Evolutionary conservation across 2,329 filamentous ascomycete genomes (phyloP), one percentile per base, ranked within the genome.

Genomic region (Thermoascus crustaceus): DNA sequence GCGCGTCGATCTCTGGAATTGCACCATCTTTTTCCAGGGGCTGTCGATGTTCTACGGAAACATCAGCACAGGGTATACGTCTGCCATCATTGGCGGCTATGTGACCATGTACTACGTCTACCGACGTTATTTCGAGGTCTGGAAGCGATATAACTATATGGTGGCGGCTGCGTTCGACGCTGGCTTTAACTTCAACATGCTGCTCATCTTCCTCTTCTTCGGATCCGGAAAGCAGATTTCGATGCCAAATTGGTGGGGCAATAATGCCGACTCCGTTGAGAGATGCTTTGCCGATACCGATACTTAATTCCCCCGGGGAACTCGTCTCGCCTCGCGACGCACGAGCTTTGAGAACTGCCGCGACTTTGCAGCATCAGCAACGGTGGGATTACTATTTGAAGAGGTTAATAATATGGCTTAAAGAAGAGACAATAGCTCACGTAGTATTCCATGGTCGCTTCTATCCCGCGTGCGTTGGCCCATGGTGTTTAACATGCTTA

Each of bases 161-260:
- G 52, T 78, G 10, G 75, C 73, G 0, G 75, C 75, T 1, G 75
- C 75, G 1, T 74, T 78, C 45, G 75, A 79, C 51, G 73, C 75
- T 0, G 75, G 73, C 0, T 79, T 76, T 49, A 79, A 79, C 49
- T 58, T 78, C 13, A 76, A 76, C 42, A 67, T 78, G 67, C 45
- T 80, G 40, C 57, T 78, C 11, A 69, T 77, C n/a, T 79, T 78
- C 50, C 49, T 78, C 39, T 72, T 70, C 41, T 76, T 78, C 44
- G 71, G 73, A 1, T 68, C 69, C 5, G 73, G 66, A 1, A 76
- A 72, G 58, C 62, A 73, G 20, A 56, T 77, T 5, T 61, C 55
- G 10, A 78, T 78, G 75, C 73, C 74, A n/a, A 51, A 74, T 41
- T 79, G 76, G 76, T 79, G 75, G 73, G 75, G 75, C 0, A 79